These are phyloP conservation scores for Zopfia rhizophila DNA, from an alignment of 2,329 filamentous ascomycete species.

Conservation along the genomic window DNA sequence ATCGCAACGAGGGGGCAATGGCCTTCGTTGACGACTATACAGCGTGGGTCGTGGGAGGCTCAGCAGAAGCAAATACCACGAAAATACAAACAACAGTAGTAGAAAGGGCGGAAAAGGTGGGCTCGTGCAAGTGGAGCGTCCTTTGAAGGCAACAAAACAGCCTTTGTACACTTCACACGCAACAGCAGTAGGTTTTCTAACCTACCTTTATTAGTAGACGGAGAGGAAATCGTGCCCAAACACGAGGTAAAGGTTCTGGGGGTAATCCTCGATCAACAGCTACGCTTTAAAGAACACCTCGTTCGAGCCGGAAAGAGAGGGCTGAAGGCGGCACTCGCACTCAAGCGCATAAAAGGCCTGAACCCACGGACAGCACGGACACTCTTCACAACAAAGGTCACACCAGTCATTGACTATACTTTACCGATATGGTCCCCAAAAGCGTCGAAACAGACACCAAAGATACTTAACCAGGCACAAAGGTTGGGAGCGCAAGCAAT, in stretches of 20 bases:
- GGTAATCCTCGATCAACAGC: conserved; percentile 22
- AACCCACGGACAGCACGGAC: too few species aligned
- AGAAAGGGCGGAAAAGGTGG: conserved; percentile 26
- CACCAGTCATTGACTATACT: too few species aligned
- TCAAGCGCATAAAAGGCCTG: not conserved
- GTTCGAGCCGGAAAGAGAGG: conserved; percentile 19
- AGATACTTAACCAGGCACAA: too few species aligned
- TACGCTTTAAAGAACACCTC: conserved; percentile 24
- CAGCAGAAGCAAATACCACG: conserved; percentile 15
- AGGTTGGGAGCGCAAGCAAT: too few species aligned
- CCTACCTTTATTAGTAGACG: conserved; percentile 5
- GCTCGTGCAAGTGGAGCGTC: conserved; percentile 38
- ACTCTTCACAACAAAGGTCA: too few species aligned
- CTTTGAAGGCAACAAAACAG: conserved; percentile 47
- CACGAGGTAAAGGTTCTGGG: conserved; percentile 25
- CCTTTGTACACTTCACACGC: conserved; percentile 45
- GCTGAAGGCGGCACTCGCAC: conserved; percentile 20
- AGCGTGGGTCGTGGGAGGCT: conserved; percentile 21
- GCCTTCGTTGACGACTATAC: conserved; percentile 33
- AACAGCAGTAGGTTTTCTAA: conserved; percentile 14
- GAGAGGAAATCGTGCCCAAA: conserved; percentile 15
- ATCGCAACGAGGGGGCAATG: too few species aligned
- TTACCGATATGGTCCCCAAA: too few species aligned
- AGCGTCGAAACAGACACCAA: too few species aligned
- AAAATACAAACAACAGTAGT: conserved; percentile 15